Evolutionary conservation across 371 early-diverging fungal species (phyloP).

Genomic region (Nematocida minor): DNA sequence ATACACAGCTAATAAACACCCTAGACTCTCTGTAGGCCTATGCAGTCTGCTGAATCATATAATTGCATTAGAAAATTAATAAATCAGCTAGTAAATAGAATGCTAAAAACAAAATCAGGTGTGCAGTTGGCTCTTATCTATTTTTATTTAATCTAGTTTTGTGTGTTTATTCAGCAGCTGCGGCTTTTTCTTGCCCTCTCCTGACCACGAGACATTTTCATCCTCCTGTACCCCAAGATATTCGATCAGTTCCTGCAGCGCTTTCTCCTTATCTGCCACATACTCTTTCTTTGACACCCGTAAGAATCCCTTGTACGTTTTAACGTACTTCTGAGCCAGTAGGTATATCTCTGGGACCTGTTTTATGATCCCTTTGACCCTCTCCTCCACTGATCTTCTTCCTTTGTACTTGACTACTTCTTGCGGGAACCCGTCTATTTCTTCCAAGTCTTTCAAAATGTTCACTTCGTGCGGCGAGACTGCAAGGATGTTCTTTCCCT

Average conservation of each 20-base stretch:
- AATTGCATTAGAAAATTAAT: background rate
- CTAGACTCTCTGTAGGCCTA: background rate
- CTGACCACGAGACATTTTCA: slow-evolving; percentile 37
- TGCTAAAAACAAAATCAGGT: background rate
- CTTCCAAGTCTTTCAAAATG: background rate
- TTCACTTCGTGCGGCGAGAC: background rate
- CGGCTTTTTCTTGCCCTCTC: background rate
- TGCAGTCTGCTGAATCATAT: too few species aligned
- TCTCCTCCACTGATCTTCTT: background rate
- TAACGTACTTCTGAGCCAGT: slow-evolving; percentile 50
- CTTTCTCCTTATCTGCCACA: background rate
- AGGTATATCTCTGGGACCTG: background rate
- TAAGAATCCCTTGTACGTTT: slow-evolving; percentile 42
- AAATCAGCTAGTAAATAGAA: background rate
- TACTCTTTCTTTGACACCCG: slow-evolving; percentile 30
- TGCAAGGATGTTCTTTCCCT: slow-evolving; percentile 68
- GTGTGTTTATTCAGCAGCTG: background rate
- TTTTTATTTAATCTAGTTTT: background rate
- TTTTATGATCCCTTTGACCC: background rate
- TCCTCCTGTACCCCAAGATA: slow-evolving; percentile 48
- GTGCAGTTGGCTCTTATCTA: background rate
- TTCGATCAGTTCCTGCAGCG: background rate
- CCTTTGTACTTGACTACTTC: background rate
- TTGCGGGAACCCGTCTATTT: slow-evolving; percentile 7
- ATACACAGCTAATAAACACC: background rate